Conservation (phyloP, 352 stramenopile species). For the Globisporangium acanthophoron region DNA sequence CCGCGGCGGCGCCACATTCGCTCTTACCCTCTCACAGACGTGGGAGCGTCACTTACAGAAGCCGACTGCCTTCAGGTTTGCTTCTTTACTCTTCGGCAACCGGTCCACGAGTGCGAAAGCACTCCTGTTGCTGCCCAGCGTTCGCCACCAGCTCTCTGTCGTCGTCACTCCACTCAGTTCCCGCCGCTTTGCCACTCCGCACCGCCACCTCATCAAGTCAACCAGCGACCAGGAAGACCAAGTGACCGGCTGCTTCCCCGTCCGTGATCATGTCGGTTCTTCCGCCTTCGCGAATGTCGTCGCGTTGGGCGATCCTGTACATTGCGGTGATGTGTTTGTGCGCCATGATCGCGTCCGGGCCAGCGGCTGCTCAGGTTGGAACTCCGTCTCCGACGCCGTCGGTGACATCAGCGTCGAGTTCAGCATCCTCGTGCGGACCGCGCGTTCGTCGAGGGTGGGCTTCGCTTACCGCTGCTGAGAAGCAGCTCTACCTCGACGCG, state of each 20-base stretch:
- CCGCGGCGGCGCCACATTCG: conserved; percentile 1
- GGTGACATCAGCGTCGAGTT: conserved; percentile 7
- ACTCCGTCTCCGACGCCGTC: not conserved
- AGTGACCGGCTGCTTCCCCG: no score
- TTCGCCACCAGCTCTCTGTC: not conserved
- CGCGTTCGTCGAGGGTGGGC: conserved; percentile 51
- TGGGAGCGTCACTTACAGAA: conserved; percentile 11
- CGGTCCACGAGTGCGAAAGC: not conserved
- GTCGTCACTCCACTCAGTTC: no score
- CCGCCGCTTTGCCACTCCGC: not conserved
- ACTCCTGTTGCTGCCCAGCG: not conserved
- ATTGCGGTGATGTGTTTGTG: not conserved
- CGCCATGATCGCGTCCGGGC: not conserved
- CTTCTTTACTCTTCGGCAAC: conserved; percentile 5
- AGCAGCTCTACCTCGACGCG: conserved; percentile 62
- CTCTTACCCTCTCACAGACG: conserved; percentile 8
- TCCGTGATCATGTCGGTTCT: no score
- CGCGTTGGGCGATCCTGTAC: not conserved
- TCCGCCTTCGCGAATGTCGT: not conserved
- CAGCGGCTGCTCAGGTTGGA: not conserved
- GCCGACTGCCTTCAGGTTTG: not conserved
- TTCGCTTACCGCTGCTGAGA: conserved; percentile 31
- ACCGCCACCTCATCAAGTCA: no score
- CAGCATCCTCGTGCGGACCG: conserved; percentile 23
- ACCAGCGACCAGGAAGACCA: no score